These are phyloP conservation scores for Ustilaginoidea virens DNA, from an alignment of 2,329 filamentous ascomycete genomes.

Conservation along the genomic window DNA sequence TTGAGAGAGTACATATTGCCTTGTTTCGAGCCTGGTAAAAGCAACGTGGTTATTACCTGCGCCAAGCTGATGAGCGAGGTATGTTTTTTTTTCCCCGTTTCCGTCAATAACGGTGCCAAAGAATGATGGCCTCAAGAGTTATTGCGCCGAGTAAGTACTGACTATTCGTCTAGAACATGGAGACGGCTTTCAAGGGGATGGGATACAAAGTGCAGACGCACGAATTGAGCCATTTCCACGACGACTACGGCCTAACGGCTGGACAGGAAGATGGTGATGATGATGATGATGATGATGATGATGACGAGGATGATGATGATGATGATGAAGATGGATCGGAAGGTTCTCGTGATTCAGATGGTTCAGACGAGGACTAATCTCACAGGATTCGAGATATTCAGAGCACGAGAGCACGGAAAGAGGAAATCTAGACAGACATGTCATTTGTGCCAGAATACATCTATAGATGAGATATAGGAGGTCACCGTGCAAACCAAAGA, in stretches of 20 bases:
- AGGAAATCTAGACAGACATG: too few species aligned
- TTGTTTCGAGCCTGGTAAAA: conserved; percentile 63
- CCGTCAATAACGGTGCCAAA: too few species aligned
- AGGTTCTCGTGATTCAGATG: conserved; percentile 3
- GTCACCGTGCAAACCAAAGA: too few species aligned
- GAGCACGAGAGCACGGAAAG: too few species aligned
- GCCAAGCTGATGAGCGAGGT: conserved; percentile 75
- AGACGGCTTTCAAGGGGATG: conserved; percentile 54
- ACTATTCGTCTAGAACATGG: conserved; percentile 42
- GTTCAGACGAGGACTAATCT: conserved; percentile 1
- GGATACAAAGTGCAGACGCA: conserved; percentile 69
- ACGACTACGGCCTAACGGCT: conserved; percentile 70
- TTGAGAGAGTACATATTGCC: conserved; percentile 64
- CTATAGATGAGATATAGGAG: too few species aligned
- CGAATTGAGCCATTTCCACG: conserved; percentile 65
- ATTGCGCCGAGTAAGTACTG: conserved; percentile 7
- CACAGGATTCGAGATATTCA: neutral
- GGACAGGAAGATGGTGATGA: conserved; percentile 43
- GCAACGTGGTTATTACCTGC: conserved; percentile 81
- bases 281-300: conserved; percentile 30
- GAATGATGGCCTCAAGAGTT: too few species aligned
- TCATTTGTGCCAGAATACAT: too few species aligned
- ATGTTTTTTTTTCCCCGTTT: conserved; percentile 17
- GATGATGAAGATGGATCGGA: conserved; percentile 9
- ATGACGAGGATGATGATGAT: conserved; percentile 20